Percentiles rank a stretch among this genome's conserved stretches.
phyloP scores from a whole-genome alignment of 495 filamentous ascomycete genomes.

The Astrothelium subdiscretum region DNA sequence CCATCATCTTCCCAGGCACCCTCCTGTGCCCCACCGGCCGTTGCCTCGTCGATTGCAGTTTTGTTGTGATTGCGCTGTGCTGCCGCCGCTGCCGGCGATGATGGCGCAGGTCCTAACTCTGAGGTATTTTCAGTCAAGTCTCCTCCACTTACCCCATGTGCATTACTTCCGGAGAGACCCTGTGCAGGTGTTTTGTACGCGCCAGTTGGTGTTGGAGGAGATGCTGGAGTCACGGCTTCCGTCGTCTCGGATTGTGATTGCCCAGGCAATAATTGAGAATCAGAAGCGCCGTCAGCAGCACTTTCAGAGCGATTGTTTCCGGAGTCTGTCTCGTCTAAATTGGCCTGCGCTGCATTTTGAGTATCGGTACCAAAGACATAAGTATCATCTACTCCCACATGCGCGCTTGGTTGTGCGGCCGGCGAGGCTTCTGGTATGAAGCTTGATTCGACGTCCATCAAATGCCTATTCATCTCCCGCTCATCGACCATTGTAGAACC shows the following conservation, averaged over 20 bases:
- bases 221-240: constrained; percentile 10
- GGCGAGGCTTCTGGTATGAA: constrained; percentile 51
- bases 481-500: constrained; percentile 46
- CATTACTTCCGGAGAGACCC: constrained; percentile 14
- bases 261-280: neutral
- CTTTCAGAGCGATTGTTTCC: neutral
- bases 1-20: constrained; percentile 13
- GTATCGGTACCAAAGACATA: constrained; percentile 28
- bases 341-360: neutral
- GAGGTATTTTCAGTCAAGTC: constrained; percentile 34
- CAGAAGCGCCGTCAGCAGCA: constrained; percentile 7
- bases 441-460: constrained; percentile 83
- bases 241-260: neutral
- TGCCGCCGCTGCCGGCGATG: constrained; percentile 16
- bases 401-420: constrained; percentile 24
- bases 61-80: neutral
- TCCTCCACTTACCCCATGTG: constrained; percentile 15
- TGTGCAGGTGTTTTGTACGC: constrained; percentile 40
- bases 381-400: constrained; percentile 45
- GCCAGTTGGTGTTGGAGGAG: constrained; percentile 34
- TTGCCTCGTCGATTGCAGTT: neutral
- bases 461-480: constrained; percentile 49
- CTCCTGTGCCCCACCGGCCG: constrained; percentile 14
- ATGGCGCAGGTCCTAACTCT: constrained; percentile 24
- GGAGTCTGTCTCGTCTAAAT: neutral